Base-by-base conservation (phyloP, 148 eudicot genomes). In the Camellia lanceoleosa region DNA sequence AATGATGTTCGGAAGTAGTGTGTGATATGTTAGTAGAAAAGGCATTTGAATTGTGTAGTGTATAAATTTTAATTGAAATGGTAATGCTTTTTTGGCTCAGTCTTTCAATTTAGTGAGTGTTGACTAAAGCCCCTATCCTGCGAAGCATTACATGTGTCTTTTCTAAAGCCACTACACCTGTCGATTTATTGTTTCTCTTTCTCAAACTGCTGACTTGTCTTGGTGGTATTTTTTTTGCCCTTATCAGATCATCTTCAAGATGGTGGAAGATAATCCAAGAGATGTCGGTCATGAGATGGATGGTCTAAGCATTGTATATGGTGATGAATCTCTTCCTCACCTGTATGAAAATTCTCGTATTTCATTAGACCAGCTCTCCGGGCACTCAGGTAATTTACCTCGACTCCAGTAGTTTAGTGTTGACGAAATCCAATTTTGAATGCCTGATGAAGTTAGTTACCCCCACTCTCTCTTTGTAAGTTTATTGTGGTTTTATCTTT, bases 251-350 rank as follows among this genome's bases (percentile, higher is more conserved):
- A 93, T 94, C 47, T 94, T 89, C 87, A 94, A 97, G 82, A 97
- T 97, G 88, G 95, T 94, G 77, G 98, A 97, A 79, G 97, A 92
- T 76, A 91, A 87, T 82, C 99, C 99, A 4, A 88, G 98, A 89
- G 99, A 93, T 82, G 89, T 94, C 61, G 94, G 97, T 55, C 92
- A 88, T 78, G 96, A 92, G 69, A 89, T 97, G 95, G 98, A 90
- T 84, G 89, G 88, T 76, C 79, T 94, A 78, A 92, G 84, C 55
- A 86, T 94, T 73, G 78, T 89, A 49, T 94, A 89, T 46, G 98
- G 95, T 18, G 99, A 97, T 82, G 99, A 97, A 81, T 85, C 97
- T 78, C 90, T 94, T 77, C 95, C 99, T 64, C 99, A 91, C 81
- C 83, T 97, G 44, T 97, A 94, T 81, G 99, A 97, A 78, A 94